Evolutionary conservation across 345 rosid species (phyloP), one percentile per base, ranked within the genome.

Genomic region (Combretum micranthum): DNA sequence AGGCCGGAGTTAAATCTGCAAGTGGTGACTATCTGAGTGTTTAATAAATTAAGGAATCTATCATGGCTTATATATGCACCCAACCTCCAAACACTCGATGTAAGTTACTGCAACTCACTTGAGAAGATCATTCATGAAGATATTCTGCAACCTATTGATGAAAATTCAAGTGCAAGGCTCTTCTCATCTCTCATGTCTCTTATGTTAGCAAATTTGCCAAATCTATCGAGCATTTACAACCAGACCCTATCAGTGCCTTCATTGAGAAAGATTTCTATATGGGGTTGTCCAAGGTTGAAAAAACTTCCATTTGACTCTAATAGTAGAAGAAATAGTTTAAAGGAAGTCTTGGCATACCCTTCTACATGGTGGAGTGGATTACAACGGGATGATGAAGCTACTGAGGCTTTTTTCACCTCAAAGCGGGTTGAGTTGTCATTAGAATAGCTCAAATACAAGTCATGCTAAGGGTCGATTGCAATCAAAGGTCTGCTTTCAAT

Each of bases 321-420:
- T n/a, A n/a, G n/a, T n/a, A n/a, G n/a, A n/a, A 68, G 43, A 63
- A 43, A 47, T 20, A 26, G 46, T 6, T 53, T 63, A 20, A 57
- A 55, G 37, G 13, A 20, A 20, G 67, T 64, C 25, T 2, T 1
- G 32, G 69, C 60, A 55, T 15, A 54, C 3, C 13, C 19, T 43
- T n/a, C n/a, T n/a, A 46, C n/a, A 15, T 67, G 67, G 76, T 67
- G 69, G 72, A 48, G 64, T 22, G 37, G 21, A 20, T 51, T 67
- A 56, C 23, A 51, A 42, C 68, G 76, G 76, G 63, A 64, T 20
- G 61, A n/a, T n/a, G n/a, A n/a, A n/a, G n/a, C n/a, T n/a, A n/a
- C n/a, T n/a, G n/a, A n/a, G n/a, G n/a, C n/a, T n/a, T n/a, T n/a
- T n/a, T n/a, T n/a, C n/a, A n/a, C n/a, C n/a, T n/a, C n/a, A n/a